Conservation (phyloP, 2,329 filamentous ascomycete genomes). For the Mariannaea sp. region DNA sequence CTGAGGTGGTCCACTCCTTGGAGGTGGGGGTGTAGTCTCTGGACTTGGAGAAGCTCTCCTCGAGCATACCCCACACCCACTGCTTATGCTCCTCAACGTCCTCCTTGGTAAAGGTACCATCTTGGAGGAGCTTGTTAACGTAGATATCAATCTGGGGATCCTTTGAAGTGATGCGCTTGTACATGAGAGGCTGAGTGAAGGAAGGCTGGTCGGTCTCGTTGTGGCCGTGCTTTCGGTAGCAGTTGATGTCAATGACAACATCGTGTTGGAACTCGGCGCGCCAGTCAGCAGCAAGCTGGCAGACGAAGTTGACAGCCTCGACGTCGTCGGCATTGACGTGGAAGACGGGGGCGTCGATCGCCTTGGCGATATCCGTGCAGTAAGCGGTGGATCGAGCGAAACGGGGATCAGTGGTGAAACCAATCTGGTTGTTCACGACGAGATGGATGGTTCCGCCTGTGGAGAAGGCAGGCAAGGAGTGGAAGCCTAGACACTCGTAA, state of each 20-base stretch:
- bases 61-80: constrained; percentile 99
- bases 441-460: constrained; percentile 97
- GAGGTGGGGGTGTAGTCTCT: constrained; percentile 96
- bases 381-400: constrained; percentile 97
- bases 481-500: constrained; percentile 98
- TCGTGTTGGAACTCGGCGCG: constrained; percentile 98
- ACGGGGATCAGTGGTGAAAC: constrained; percentile 97
- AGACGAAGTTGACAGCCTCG: constrained; percentile 97
- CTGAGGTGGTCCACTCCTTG: constrained; percentile 98
- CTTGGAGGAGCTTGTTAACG: constrained; percentile 84
- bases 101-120: constrained; percentile 95
- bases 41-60: constrained; percentile 95
- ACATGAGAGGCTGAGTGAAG: constrained; percentile 99
- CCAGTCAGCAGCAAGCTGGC: constrained; percentile 96
- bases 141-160: constrained; percentile 88
- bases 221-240: constrained; percentile 98
- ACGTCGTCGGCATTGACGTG: constrained; percentile 99
- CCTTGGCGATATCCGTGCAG: constrained; percentile 99
- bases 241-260: constrained; percentile 96
- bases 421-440: constrained; percentile 99
- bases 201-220: constrained; percentile 99
- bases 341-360: constrained; percentile 97
- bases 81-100: constrained; percentile 99
- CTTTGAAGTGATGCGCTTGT: constrained; percentile 92
- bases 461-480: constrained; percentile 92